Conservation (phyloP, 202 grass and related monocot species). For the Tripidium arundinaceum region DNA sequence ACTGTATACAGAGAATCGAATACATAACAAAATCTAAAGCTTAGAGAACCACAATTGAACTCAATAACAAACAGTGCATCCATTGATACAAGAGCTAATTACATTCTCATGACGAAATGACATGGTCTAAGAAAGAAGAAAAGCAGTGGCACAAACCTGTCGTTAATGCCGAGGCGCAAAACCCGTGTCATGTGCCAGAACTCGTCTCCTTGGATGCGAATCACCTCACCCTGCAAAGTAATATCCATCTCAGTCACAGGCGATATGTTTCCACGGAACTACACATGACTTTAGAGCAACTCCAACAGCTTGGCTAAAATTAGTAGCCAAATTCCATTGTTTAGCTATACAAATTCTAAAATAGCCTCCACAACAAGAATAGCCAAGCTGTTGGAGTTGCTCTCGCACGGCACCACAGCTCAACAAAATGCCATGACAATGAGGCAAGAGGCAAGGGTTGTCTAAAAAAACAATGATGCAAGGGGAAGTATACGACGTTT, state of each 20-base stretch:
- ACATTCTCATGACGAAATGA: not conserved
- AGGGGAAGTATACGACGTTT: not conserved
- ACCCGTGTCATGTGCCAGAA: conserved; percentile 93
- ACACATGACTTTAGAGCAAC: too few relatives aligned
- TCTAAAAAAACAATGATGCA: too few relatives aligned
- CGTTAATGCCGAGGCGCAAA: conserved; percentile 63
- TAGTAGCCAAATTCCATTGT: too few relatives aligned
- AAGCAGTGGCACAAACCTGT: conserved; percentile 45
- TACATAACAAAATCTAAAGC: not conserved
- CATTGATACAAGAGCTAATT: not conserved
- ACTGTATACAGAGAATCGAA: not conserved
- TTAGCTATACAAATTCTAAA: too few relatives aligned
- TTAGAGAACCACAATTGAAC: not conserved
- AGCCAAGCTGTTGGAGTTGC: too few relatives aligned
- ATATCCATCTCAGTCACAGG: not conserved
- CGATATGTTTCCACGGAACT: not conserved
- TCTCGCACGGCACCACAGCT: not conserved
- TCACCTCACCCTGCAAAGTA: conserved; percentile 58
- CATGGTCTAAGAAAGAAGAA: not conserved
- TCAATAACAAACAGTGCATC: not conserved
- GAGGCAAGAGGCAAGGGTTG: too few relatives aligned
- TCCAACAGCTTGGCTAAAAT: too few relatives aligned
- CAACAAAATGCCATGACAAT: not conserved
- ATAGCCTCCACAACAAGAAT: too few relatives aligned
- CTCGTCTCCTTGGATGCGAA: conserved; percentile 88